These are phyloP conservation scores for Colletotrichum zoysiae DNA, from an alignment of 2,329 filamentous ascomycete genomes.

Conservation along the genomic window DNA sequence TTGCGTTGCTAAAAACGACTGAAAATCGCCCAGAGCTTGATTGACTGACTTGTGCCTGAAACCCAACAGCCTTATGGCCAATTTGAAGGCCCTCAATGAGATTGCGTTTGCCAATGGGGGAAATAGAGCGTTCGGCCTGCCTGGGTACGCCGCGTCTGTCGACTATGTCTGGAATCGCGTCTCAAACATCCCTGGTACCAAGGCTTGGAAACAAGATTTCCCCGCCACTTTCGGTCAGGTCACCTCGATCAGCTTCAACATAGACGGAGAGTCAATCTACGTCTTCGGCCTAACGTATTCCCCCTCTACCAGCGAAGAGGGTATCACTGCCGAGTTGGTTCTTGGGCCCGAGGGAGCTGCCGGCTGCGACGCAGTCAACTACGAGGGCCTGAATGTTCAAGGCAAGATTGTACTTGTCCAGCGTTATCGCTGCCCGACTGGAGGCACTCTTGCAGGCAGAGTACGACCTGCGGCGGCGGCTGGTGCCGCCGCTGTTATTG, in stretches of 20 bases:
- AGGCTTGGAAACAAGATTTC: slow-evolving; percentile 62
- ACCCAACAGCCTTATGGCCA: slow-evolving; percentile 56
- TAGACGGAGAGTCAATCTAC: slow-evolving; percentile 47
- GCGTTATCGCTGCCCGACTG: slow-evolving; percentile 49
- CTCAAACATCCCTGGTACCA: slow-evolving; percentile 53
- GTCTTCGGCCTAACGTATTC: slow-evolving; percentile 58
- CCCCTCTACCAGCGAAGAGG: slow-evolving; percentile 59
- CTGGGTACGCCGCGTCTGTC: slow-evolving; percentile 62
- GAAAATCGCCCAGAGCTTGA: not conserved
- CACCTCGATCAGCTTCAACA: slow-evolving; percentile 32
- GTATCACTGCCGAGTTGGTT: slow-evolving; percentile 52
- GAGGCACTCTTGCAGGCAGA: slow-evolving; percentile 50
- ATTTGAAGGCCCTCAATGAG: slow-evolving; percentile 59
- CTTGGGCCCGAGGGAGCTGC: slow-evolving; percentile 47
- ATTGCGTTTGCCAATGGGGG: slow-evolving; percentile 63
- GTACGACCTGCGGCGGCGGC: slow-evolving; percentile 48
- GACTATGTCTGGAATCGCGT: slow-evolving; percentile 63
- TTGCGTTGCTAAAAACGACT: too few relatives aligned
- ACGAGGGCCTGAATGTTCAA: slow-evolving; percentile 45
- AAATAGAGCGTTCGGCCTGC: slow-evolving; percentile 65
- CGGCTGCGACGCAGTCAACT: slow-evolving; percentile 47
- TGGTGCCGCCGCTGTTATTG: slow-evolving; percentile 49
- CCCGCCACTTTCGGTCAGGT: slow-evolving; percentile 49
- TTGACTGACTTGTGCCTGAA: slow-evolving; percentile 18
- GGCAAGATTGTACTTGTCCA: slow-evolving; percentile 53